Evolutionary conservation across 495 filamentous ascomycete genomes (phyloP).

Genomic region (Saxispiralis lemnorum): DNA sequence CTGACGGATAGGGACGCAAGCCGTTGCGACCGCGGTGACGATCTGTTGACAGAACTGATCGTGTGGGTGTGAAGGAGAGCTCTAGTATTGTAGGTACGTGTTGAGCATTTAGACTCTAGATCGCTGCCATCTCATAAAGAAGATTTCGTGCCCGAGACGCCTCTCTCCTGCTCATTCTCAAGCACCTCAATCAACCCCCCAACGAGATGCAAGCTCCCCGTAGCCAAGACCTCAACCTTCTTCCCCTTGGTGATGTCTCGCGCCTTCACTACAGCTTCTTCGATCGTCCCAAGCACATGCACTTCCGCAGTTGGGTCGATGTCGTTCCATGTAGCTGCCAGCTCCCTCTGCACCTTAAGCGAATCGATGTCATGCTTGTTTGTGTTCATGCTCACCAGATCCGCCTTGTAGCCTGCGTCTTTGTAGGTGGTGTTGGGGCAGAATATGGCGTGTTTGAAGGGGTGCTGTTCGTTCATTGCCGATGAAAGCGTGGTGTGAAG

Average conservation of each 20-base stretch:
- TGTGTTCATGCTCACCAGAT: slow-evolving; percentile 61
- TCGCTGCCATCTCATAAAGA: not conserved
- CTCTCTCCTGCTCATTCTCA: slow-evolving; percentile 28
- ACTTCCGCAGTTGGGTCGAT: slow-evolving; percentile 46
- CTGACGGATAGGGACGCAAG: not conserved
- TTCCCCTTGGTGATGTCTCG: slow-evolving; percentile 31
- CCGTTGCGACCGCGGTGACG: too few relatives aligned
- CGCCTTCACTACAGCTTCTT: slow-evolving; percentile 62
- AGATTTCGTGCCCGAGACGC: not conserved
- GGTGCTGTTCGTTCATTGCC: slow-evolving; percentile 32
- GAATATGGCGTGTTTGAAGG: slow-evolving; percentile 72
- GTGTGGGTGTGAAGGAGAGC: too few relatives aligned
- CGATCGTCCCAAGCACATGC: slow-evolving; percentile 56
- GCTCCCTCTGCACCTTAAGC: slow-evolving; percentile 53
- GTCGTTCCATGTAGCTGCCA: slow-evolving; percentile 54
- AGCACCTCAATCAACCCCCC: slow-evolving; percentile 64
- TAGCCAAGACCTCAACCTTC: slow-evolving; percentile 36
- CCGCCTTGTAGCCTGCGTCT: slow-evolving; percentile 48
- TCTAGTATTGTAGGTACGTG: too few relatives aligned
- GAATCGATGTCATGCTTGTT: slow-evolving; percentile 47
- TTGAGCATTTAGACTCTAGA: too few relatives aligned
- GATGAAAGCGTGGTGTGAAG: slow-evolving; percentile 49
- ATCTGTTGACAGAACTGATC: too few relatives aligned
- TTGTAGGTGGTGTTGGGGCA: slow-evolving; percentile 75
- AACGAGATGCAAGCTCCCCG: slow-evolving; percentile 79